phyloP scores from a whole-genome alignment of 2,329 filamentous ascomycete species.

The Saccharata proteae region DNA sequence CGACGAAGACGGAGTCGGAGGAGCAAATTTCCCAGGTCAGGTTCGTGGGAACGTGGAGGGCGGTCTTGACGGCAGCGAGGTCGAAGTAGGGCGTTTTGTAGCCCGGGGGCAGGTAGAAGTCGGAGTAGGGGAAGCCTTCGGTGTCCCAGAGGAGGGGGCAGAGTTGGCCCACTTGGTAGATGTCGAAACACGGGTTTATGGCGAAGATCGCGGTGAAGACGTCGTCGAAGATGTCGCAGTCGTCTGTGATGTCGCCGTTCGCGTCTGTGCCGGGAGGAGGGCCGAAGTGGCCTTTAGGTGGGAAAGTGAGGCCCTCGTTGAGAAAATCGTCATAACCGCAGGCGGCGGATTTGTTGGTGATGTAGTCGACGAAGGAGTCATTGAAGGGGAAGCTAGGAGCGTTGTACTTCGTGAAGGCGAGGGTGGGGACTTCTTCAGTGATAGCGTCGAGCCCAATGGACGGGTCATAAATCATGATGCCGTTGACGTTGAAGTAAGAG shows the following conservation, averaged over 20 bases:
- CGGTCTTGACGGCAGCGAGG: slow-evolving; percentile 25
- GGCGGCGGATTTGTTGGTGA: slow-evolving; percentile 27
- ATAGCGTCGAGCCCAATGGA: slow-evolving; percentile 12
- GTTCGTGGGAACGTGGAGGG: slow-evolving; percentile 22
- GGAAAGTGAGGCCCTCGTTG: slow-evolving; percentile 29
- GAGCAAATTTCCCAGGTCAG: slow-evolving; percentile 18
- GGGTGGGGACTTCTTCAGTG: slow-evolving; percentile 12
- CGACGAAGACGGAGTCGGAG: slow-evolving; percentile 12
- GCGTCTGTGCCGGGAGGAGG: slow-evolving; percentile 2
- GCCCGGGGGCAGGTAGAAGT: slow-evolving; percentile 51
- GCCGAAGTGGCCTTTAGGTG: slow-evolving; percentile 17
- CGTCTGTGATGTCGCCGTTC: slow-evolving; percentile 4
- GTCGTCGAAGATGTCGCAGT: slow-evolving; percentile 38
- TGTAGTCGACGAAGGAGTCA: slow-evolving; percentile 26
- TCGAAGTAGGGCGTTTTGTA: slow-evolving; percentile 54
- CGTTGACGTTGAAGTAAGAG: slow-evolving; percentile 20
- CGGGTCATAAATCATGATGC: slow-evolving; percentile 21
- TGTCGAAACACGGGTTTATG: slow-evolving; percentile 67
- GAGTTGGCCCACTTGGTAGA: slow-evolving; percentile 60
- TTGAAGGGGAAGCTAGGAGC: slow-evolving; percentile 34
- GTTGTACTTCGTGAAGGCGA: slow-evolving; percentile 31
- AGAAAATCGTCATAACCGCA: slow-evolving; percentile 36
- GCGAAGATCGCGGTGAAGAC: slow-evolving; percentile 42
- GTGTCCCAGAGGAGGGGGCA: slow-evolving; percentile 62
- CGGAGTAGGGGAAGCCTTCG: slow-evolving; percentile 54